Conservation (phyloP, 202 grass and related monocot species). For the Schoenoplectus triqueter region DNA sequence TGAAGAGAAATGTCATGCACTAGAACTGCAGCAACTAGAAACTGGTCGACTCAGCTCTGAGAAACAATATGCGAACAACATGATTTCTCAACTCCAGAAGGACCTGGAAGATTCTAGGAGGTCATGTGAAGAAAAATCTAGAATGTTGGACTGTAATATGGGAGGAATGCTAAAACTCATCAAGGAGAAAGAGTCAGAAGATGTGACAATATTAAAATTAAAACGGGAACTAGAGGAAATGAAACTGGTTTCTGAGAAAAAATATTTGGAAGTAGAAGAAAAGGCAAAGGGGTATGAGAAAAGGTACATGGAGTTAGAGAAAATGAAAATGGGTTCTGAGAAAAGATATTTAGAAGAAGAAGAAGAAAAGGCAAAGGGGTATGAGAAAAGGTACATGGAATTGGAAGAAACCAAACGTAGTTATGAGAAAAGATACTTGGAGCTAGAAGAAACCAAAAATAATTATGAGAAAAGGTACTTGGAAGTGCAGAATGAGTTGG, state of each 20-base stretch:
- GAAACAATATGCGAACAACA: slow-evolving; percentile 52
- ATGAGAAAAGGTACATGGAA: slow-evolving; percentile 33
- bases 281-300: slow-evolving; percentile 40
- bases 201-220: slow-evolving; percentile 34
- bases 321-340: neutral
- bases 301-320: slow-evolving; percentile 20
- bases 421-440: slow-evolving; percentile 21
- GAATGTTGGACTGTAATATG: slow-evolving; percentile 40
- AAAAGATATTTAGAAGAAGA: slow-evolving; percentile 14
- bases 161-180: slow-evolving; percentile 40
- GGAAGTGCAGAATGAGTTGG: slow-evolving; percentile 41
- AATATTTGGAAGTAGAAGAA: slow-evolving; percentile 48
- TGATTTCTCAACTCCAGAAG: slow-evolving; percentile 65
- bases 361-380: slow-evolving; percentile 37
- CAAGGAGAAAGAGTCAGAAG: slow-evolving; percentile 42
- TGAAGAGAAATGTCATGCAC: slow-evolving; percentile 34
- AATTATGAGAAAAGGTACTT: slow-evolving; percentile 40
- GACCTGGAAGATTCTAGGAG: slow-evolving; percentile 56
- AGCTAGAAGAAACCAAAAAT: slow-evolving; percentile 37
- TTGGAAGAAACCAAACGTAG: neutral
- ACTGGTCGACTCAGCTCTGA: slow-evolving; percentile 53
- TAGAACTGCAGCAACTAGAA: slow-evolving; percentile 56
- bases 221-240: slow-evolving; percentile 42
- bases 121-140: slow-evolving; percentile 48
- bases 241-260: slow-evolving; percentile 32